Base-by-base conservation (phyloP, 768 basidiomycete species). In the Leccinellum luteum region DNA sequence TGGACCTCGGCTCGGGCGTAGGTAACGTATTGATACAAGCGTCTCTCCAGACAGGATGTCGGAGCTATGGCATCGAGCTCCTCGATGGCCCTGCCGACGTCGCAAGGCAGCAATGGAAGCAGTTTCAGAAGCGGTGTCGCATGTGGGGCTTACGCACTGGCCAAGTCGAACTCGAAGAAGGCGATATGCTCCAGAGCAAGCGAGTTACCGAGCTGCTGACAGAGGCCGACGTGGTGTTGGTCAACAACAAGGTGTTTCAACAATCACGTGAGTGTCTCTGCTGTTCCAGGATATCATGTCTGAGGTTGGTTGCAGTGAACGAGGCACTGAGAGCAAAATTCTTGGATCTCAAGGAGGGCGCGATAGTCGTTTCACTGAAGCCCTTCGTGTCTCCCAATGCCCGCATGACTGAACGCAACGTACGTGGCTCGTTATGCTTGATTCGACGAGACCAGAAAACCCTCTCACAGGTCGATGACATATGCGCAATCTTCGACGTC, bases 291-390 rank as follows among this genome's bases (percentile, higher is more conserved):
- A 38, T 30, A 12, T 50, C 10, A 19, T 53, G 19, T 43, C 19
- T 52, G 19, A 51, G 5, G 34, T 27, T 32, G 13, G 17, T 47
- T 41, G 12, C 56, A 92, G 90, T 98, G 59, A 98, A 98, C 71
- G 91, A 92, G 66, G 84, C 86, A 1, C 75, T 99, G 15, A 81
- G 90, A 47, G 86, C 90, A 28, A 89, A 93, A 66, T 98, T 98
- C 74, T 77, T 99, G 54, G 97, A 99, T 67, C 77, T 98, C 58
- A 97, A 94, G 67, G 92, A 96, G 58, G 92, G 92, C 19, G 93
- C 94, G 0, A 86, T 86, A 49, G 90, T 99, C 48, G 83, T 98
- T 35, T 94, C 92, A 19, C 75, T 99, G 17, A 85, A 88, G 57
- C 92, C 94, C 1, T 97, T 92, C 60, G 87, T 94, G 55, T 82